Base-by-base conservation (phyloP, 169 alveolate genomes). In the Plasmodium ovale region DNA sequence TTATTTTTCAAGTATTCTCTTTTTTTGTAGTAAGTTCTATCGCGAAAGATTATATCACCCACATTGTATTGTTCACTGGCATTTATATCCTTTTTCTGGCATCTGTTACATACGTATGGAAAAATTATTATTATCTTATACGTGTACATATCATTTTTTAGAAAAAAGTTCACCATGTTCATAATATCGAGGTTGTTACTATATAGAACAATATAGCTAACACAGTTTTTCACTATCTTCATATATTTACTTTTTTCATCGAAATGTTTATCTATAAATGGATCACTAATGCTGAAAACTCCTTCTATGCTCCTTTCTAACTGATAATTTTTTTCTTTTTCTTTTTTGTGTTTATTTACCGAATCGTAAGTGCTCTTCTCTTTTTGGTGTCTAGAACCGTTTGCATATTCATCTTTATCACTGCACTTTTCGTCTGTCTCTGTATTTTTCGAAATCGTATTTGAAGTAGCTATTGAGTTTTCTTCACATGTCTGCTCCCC, bases 231-330 rank as follows among this genome's bases (percentile, higher is more conserved):
- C 4, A 77, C 88, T 0, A 77, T 68, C 6, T 39, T 77, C 88
- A 77, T 77, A 54, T 77, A 77, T 64, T 64, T 49, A 67, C 88
- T 77, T 14, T 59, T 62, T 33, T 60, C 37, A 39, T 62, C 88
- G 25, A 77, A 62, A 39, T 77, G 19, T 62, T 77, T 77, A 21
- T 77, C 88, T 23, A 77, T 16, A 53, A 77, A 60, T 21, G 88
- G 88, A 53, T 77, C 88, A 37, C 77, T 77, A 37, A 77, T 77
- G 51, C 88, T 77, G 37, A 77, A 77, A 35, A 77, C 33, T 2
- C 88, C 88, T 27, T 77, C 74, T 33, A 77, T 54, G 16, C n/a
- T 60, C 25, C 72, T 60, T 19, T 68, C 19, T 10, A 14, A 3
- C 12, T 35, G 27, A 4, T 5, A 2, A 27, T 47, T 29, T 49